Percentiles rank a stretch among this genome's conserved stretches.
Evolutionary conservation across 192 early-diverging fungal species (phyloP).

Genomic region (Phlyctochytrium arcticum): DNA sequence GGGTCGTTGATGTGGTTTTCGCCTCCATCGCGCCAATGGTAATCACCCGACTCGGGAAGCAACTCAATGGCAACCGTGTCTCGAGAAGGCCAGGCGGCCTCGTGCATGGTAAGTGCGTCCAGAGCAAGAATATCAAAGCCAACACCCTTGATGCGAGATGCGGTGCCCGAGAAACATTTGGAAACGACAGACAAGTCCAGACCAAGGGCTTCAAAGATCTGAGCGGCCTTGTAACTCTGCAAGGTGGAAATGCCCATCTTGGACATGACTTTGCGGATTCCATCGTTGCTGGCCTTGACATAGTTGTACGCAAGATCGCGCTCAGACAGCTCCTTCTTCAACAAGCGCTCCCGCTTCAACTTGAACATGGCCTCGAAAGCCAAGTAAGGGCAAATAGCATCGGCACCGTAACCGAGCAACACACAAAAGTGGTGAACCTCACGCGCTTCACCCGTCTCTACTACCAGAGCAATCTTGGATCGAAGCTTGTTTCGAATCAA

Average conservation of each 20-base stretch:
- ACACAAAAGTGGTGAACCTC: conserved; percentile 97
- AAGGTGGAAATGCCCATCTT: conserved; percentile 99
- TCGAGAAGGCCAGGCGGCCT: conserved; percentile 74
- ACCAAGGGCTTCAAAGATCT: conserved; percentile 97
- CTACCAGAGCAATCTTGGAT: conserved; percentile 78
- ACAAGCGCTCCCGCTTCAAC: conserved; percentile 78
- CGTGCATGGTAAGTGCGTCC: conserved; percentile 85
- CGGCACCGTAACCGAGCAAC: conserved; percentile 91
- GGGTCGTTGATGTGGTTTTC: conserved; percentile 92
- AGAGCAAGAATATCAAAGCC: conserved; percentile 72
- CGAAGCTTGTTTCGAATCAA: conserved; percentile 86
- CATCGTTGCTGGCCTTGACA: conserved; percentile 84
- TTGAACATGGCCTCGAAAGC: conserved; percentile 86
- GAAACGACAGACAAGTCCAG: conserved; percentile 81
- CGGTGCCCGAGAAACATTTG: conserved; percentile 92
- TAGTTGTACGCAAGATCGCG: conserved; percentile 78
- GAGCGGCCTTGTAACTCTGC: conserved; percentile 97
- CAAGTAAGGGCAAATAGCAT: conserved; percentile 92
- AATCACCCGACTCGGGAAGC: conserved; percentile 93
- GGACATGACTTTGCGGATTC: conserved; percentile 98
- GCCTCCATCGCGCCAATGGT: conserved; percentile 94
- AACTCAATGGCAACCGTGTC: conserved; percentile 57
- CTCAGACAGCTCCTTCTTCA: conserved; percentile 51
- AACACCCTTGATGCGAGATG: conserved; percentile 89
- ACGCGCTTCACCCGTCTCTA: conserved; percentile 91